Evolutionary conservation across 2,329 filamentous ascomycete species (phyloP).

Genomic region (Colletotrichum sidae): DNA sequence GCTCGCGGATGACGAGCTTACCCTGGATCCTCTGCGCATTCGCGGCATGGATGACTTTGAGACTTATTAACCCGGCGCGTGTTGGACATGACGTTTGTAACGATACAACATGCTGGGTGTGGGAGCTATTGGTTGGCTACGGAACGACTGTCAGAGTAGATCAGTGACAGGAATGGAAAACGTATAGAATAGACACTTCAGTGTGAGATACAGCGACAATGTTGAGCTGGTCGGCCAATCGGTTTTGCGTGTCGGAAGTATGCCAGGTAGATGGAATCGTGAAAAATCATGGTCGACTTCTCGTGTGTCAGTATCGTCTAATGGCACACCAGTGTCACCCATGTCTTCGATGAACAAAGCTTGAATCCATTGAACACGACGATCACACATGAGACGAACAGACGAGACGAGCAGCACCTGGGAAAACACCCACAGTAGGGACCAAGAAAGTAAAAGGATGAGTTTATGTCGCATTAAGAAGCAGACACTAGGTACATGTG

Average conservation of each 20-base stretch:
- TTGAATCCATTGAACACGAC: background rate
- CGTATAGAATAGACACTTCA: no score
- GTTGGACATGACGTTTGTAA: no score
- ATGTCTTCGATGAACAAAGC: constrained; percentile 14
- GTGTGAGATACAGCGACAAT: no score
- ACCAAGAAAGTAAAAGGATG: constrained; percentile 9
- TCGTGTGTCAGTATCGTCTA: no score
- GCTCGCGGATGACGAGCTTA: background rate
- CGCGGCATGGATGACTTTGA: background rate
- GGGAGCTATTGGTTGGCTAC: no score
- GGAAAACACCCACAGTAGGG: background rate
- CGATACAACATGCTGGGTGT: background rate
- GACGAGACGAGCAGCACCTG: constrained; percentile 18
- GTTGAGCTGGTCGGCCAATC: no score
- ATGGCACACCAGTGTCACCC: background rate
- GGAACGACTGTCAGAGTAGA: no score
- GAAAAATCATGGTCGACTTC: no score
- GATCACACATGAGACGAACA: constrained; percentile 24
- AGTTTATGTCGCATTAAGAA: constrained; percentile 35
- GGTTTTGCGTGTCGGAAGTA: no score
- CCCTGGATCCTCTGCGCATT: constrained; percentile 1
- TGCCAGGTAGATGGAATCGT: no score
- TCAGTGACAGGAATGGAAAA: no score
- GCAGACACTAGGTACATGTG: constrained; percentile 36
- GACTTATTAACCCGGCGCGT: background rate